Conservation (phyloP, 116 monocot genomes). For the Dioscorea cayenensis region DNA sequence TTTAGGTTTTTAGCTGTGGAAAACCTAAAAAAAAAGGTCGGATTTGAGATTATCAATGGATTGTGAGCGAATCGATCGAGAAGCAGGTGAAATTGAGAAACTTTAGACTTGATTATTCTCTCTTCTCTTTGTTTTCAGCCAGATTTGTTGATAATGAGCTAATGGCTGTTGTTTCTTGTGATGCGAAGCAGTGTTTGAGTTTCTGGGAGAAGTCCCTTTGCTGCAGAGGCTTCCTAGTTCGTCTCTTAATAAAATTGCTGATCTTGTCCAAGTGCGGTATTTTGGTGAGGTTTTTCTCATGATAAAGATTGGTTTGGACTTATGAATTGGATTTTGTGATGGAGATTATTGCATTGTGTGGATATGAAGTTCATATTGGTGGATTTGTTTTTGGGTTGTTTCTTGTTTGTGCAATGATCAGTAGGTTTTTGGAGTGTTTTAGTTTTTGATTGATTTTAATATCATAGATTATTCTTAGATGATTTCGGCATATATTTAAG, state of each 20-base stretch:
- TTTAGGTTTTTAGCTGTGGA: no score
- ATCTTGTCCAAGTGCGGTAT: background rate
- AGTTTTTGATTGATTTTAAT: no score
- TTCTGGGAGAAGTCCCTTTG: background rate
- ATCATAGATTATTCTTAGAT: no score
- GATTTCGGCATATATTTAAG: no score
- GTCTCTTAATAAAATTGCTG: background rate
- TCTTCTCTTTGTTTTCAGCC: background rate
- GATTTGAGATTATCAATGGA: no score
- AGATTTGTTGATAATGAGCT: background rate
- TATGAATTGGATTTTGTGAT: no score
- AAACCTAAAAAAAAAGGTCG: no score
- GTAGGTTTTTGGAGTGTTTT: no score
- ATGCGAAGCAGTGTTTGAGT: background rate
- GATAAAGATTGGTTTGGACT: background rate
- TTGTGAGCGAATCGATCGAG: background rate
- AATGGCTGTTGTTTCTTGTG: background rate
- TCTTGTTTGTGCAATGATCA: no score
- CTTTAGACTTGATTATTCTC: background rate
- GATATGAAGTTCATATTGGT: no score
- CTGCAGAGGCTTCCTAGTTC: background rate
- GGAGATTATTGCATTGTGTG: no score
- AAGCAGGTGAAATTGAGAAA: background rate
- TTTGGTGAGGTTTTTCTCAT: background rate
- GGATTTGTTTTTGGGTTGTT: no score